Conservation (phyloP, 805 yeast species). For the Ogataea corticis region DNA sequence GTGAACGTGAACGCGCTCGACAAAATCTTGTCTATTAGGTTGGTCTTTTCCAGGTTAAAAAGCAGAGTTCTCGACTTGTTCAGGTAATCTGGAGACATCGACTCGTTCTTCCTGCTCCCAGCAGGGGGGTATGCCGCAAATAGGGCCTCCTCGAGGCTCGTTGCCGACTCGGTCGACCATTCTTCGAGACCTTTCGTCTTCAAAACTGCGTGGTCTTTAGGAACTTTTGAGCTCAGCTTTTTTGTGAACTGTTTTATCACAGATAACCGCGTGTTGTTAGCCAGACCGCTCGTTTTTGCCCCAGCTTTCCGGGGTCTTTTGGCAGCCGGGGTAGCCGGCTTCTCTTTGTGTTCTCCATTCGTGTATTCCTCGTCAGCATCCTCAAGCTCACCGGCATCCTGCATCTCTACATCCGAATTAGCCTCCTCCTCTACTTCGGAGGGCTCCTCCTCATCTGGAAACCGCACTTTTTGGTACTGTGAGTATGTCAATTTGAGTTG, state of each 20-base stretch:
- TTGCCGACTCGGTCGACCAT: conserved; percentile 47
- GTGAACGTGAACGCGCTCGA: conserved; percentile 52
- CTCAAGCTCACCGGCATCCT: conserved; percentile 19
- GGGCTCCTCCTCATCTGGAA: conserved; percentile 20
- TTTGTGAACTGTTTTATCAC: conserved; percentile 53
- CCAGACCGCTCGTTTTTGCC: too few relatives aligned
- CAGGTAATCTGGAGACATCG: conserved; percentile 46
- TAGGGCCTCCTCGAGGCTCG: conserved; percentile 52
- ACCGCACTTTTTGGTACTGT: conserved; percentile 25
- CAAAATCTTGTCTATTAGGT: conserved; percentile 58
- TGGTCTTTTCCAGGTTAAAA: conserved; percentile 60
- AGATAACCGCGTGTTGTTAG: conserved; percentile 42
- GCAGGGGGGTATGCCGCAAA: conserved; percentile 33
- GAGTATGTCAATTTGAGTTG: conserved; percentile 33
- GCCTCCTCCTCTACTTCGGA: conserved; percentile 13
- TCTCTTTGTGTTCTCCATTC: conserved; percentile 6
- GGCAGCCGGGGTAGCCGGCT: conserved; percentile 13
- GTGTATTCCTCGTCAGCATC: conserved; percentile 19
- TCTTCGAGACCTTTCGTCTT: conserved; percentile 30
- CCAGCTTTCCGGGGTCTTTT: conserved; percentile 3
- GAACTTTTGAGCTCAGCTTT: conserved; percentile 43
- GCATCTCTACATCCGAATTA: conserved; percentile 16
- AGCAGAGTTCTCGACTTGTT: conserved; percentile 67
- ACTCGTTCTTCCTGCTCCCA: conserved; percentile 9
- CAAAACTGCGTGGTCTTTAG: conserved; percentile 31